Base-by-base conservation (phyloP, 2,329 filamentous ascomycete genomes). In the Apiospora rasikravindrae region DNA sequence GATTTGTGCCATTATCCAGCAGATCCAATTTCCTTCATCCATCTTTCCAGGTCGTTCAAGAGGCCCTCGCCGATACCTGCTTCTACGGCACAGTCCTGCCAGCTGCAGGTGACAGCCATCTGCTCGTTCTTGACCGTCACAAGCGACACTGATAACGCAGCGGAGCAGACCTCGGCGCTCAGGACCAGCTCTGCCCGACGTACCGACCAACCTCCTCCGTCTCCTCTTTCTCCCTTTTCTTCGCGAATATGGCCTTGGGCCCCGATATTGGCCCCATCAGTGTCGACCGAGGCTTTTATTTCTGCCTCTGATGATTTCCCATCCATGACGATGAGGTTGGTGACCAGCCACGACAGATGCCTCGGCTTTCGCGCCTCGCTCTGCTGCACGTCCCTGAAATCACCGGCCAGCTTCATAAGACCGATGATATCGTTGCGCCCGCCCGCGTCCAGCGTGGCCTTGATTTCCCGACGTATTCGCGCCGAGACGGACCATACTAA, bases 301-400 rank as follows among this genome's bases (percentile, higher is more conserved):
- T 69, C 11, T 16, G 33, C 14, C 69, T 13, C 44, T 6, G 2
- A 19, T 71, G 22, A 33, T 13, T 13, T 33, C 8, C 75, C 78
- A 66, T 79, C 77, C 4, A 80, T 42, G 10, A 73, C 75, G 10
- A 79, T 78, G 4, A 80, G 70, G 71, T 80, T 80, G 29, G 76
- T 78, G 14, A 80, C 75, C 19, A 72, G 69, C 76, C 77, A 80
- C 0, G 74, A 74, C 19, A 71, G 45, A 13, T 53, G 69, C 24
- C 79, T 74, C 16, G 79, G 77, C 75, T 72, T 72, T 16, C 47
- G 42, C 6, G 29, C 24, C 37, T 67, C n/a, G 10, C 42, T 44
- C 13, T 24, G n/a, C 10, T 73, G 66, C 24, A 71, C 71, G 51
- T 67, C 72, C 57, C 74, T 74, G 76, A 77, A 80, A 72, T 81